Evolutionary conservation across 139 green algal genomes (phyloP), one percentile per base, ranked within the genome.

Genomic region (Micractinium sp.): DNA sequence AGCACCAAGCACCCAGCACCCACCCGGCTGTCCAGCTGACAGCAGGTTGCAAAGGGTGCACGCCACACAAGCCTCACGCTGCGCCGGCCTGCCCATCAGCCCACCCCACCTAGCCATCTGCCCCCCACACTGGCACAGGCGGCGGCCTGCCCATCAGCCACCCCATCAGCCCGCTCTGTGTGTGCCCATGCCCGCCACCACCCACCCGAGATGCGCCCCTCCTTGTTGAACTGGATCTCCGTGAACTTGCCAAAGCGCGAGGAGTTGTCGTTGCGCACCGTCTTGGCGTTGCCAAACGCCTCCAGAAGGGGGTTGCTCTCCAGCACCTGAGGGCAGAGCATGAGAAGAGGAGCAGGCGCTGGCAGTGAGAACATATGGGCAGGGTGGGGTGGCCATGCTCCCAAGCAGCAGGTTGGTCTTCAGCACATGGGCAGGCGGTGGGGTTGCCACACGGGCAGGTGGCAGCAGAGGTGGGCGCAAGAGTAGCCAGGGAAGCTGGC

Each of bases 281-380:
- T 99, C 92, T 99, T 99, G 66, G 98, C 98, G 90, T 99, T 99
- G 33, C 98, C 98, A 94, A 99, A 99, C 0, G 98, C 97, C 89
- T 99, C 98, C 86, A 99, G 93, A 86, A 99, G 90, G 19, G 98
- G 98, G 91, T 99, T 99, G 39, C 95, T 98, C 92, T 99, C 97
- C 74, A 99, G 92, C 71, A 99, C 96, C 94, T 98, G 91, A 9
- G 47, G 29, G n/a, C 33, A 82, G 56, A 79, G 0, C 33, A 41
- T 31, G 33, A 29, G n/a, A 16, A 36, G 31, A 1, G 25, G 74
- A 20, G 2, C 16, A 31, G 31, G n/a, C 1, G 78, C 7, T 84
- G 47, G 5, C 47, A 56, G 47, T 9, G 47, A 56, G 9, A 56
- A 9, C 7, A 56, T 56, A 9, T 56, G 5, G 47, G 47, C 47